Base-by-base conservation (phyloP, 306 rosid genomes). In the Vigna trinervia region DNA sequence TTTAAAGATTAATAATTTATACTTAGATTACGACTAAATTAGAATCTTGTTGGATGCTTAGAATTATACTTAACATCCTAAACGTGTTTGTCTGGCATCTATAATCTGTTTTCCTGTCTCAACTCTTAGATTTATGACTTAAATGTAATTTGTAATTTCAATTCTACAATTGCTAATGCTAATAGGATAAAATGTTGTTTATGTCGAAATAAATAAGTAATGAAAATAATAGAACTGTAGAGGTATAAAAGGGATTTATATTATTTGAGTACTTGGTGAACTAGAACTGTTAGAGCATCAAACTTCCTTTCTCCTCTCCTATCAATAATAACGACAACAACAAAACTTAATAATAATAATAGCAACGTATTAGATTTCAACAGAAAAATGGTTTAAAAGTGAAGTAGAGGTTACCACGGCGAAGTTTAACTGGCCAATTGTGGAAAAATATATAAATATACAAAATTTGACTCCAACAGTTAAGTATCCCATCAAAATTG, bases 1-100 rank as follows among this genome's bases (percentile, higher is more conserved):
- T 23, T 57, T 62, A 22, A 46, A 22, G 20, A 3, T 17, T 38
- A 47, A 78, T 61, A 61, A 30, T 69, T 69, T 69, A 38, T 59
- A 41, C 65, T 60, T 52, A 12, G 43, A 70, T 82, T 32, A 13
- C 22, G 50, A 51, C 38, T 68, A 80, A 63, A 30, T 57, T 76
- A 64, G 28, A 53, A 47, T 50, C 14, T 26, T 9, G 47, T 58
- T 19, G 12, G 67, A 32, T 43, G 46, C 61, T 73, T 72, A 26
- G 34, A 63, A n/a, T 70, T 56, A 45, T 54, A 15, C 72, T 72
- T 15, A 4, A 59, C 46, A 69, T 77, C 57, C 6, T 61, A 17
- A 39, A n/a, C 22, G 39, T 46, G 57, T 63, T 52, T 54, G 76
- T 41, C 60, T 30, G 51, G 48, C 38, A 12, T 38, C 54, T 43